Base-by-base conservation (phyloP, 805 yeast genomes). In the Starmerella asiatica region DNA sequence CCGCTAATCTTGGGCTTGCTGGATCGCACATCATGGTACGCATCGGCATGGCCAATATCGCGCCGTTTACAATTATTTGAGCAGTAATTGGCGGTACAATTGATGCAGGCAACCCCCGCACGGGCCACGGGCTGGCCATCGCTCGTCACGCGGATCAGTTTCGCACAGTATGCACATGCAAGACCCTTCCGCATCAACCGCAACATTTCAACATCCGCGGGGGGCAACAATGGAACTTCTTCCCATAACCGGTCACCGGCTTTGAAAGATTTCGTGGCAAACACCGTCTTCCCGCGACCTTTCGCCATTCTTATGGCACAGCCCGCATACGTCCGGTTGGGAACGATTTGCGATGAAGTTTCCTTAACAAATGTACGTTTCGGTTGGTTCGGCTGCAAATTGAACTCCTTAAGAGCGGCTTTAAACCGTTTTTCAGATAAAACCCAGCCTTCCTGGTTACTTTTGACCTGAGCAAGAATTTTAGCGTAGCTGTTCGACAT, bases 31-130 rank as follows among this genome's bases (percentile, higher is more conserved):
- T 60, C 60, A 54, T 83, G 93, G 54, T 75, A 75, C 40, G 77
- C 62, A 2, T 65, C 56, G 1, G 61, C 59, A 55, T 83, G 93
- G 7, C 69, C 55, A 14, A 57, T 51, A 50, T 76, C 76, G 17
- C 47, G 46, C 42, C 66, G 68, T 51, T 75, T 74, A 61, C 94
- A 82, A 8, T 55, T 56, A 35, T 59, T 63, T 5, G 75, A 68
- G 57, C 93, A 82, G 88, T 91, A 82, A 36, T 75, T 61, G 37
- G 74, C 79, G 6, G 67, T 56, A 59, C 93, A 82, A 47, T 75
- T 79, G 35, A 76, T 60, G n/a, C 79, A 76, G 11, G 44, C 35
- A 16, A 49, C 37, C 7, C 49, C 48, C 3, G 38, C 15, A 3
- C 41, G 36, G 31, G 42, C 57, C 49, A 54, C 46, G 15, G 44